Base-by-base conservation (phyloP, 139 green algal species). In the Dunaliella sp. region DNA sequence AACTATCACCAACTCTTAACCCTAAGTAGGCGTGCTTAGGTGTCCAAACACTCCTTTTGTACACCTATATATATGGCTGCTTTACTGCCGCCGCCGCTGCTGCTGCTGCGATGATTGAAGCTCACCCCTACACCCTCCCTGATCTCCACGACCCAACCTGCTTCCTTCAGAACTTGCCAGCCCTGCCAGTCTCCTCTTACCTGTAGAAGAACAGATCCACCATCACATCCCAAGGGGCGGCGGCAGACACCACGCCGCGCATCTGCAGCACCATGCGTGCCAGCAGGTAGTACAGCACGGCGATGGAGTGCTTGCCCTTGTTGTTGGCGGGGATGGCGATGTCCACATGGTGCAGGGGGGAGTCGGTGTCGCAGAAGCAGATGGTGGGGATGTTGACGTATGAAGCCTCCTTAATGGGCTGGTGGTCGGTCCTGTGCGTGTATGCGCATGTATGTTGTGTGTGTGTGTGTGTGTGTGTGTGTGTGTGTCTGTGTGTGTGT, bases 141-240 rank as follows among this genome's bases (percentile, higher is more conserved):
- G 34, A 34, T 21, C 2, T 26, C 24, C 31, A 36, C 37, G 7
- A 3, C 74, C n/a, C n/a, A n/a, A 31, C 76, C 76, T 36, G 25
- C 76, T 24, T 34, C n/a, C 76, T 16, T 22, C 76, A 25, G 16
- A 81, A 65, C 78, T 7, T 31, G 21, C 31, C 78, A 83, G 34
- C 78, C 31, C 16, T 34, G 21, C 78, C 34, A n/a, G n/a, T n/a
- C n/a, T n/a, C n/a, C n/a, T n/a, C 65, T 34, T 1, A 89, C 89
- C 89, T 84, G 94, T 99, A 99, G 97, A 99, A 99, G 96, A 99
- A 99, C 87, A 99, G 95, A 90, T 99, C 97, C 34, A 99, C 97
- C 94, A 98, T 96, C 38, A 98, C 96, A 83, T 98, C 94, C 96
- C 96, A 99, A 3, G 92, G 94, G 86, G 92, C 88, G 36, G 89